Evolutionary conservation across 257 asterid genomes (phyloP).

Genomic region (Ilex asprella): DNA sequence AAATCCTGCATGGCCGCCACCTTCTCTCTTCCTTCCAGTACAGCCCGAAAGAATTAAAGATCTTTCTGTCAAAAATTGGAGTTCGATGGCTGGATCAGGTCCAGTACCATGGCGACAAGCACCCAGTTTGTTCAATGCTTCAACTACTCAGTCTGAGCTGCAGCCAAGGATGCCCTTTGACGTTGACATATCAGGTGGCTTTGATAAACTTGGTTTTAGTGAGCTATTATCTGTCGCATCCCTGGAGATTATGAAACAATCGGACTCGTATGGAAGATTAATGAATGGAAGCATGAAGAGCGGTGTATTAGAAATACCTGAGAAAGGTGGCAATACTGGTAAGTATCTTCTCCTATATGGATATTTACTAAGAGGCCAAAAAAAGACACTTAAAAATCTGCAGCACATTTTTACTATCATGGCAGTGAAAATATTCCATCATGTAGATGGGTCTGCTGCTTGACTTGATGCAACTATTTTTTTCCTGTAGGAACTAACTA

Average conservation of each 20-base stretch:
- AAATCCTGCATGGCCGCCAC: constrained; percentile 99
- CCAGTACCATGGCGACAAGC: constrained; percentile 83
- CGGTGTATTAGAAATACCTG: constrained; percentile 39
- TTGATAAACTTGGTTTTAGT: constrained; percentile 27
- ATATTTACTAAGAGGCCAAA: background rate
- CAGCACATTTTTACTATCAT: no score
- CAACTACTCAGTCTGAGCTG: constrained; percentile 39
- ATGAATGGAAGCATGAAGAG: constrained; percentile 41
- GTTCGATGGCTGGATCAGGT: constrained; percentile 71
- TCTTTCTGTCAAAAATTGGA: constrained; percentile 52
- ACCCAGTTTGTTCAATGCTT: constrained; percentile 53
- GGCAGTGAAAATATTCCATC: background rate
- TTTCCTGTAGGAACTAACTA: constrained; percentile 40
- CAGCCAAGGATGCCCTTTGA: constrained; percentile 46
- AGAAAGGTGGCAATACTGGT: constrained; percentile 65
- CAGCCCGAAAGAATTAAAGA: constrained; percentile 82
- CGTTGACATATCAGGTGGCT: constrained; percentile 36
- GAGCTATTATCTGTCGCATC: constrained; percentile 41
- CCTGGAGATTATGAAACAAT: constrained; percentile 38
- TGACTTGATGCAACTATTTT: constrained; percentile 4
- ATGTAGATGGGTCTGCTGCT: background rate
- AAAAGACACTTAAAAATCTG: no score
- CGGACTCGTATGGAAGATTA: constrained; percentile 38
- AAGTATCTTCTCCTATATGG: constrained; percentile 3
- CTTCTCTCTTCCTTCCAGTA: constrained; percentile 72